Evolutionary conservation across 306 rosid genomes (phyloP).

Genomic region (Cicer yamashitae): DNA sequence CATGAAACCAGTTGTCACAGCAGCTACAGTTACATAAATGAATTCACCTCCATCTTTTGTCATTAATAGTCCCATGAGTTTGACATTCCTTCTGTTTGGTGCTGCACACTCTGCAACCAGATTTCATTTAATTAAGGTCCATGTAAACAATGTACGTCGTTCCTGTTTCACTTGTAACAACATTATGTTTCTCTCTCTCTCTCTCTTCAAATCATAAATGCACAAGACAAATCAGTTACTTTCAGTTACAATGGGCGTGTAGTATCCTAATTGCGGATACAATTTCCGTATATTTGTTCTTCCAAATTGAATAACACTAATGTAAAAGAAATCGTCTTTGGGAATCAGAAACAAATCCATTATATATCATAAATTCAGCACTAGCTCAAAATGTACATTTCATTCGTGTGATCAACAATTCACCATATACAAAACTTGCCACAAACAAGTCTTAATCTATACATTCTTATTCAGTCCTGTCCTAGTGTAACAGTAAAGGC

Average conservation of each 20-base stretch:
- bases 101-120: conserved; percentile 74
- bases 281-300: conserved; percentile 1
- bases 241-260: background rate
- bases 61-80: conserved; percentile 37
- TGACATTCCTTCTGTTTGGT: conserved; percentile 43
- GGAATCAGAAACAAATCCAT: background rate
- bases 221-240: conserved; percentile 3
- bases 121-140: conserved; percentile 30
- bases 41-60: conserved; percentile 39
- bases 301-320: background rate
- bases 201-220: conserved; percentile 32
- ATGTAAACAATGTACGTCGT: background rate
- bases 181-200: conserved; percentile 21
- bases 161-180: conserved; percentile 10
- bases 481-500: conserved; percentile 25
- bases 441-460: conserved; percentile 26
- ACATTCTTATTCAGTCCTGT: conserved; percentile 28
- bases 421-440: conserved; percentile 3
- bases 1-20: conserved; percentile 50
- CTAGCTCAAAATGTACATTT: background rate
- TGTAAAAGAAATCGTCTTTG: background rate
- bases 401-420: conserved; percentile 26
- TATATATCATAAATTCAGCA: background rate
- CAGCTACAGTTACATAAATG: conserved; percentile 56
- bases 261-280: background rate